Evolutionary conservation across 1,139 yeast species (phyloP).

Genomic region (Schizosaccharomyces versatilis): DNA sequence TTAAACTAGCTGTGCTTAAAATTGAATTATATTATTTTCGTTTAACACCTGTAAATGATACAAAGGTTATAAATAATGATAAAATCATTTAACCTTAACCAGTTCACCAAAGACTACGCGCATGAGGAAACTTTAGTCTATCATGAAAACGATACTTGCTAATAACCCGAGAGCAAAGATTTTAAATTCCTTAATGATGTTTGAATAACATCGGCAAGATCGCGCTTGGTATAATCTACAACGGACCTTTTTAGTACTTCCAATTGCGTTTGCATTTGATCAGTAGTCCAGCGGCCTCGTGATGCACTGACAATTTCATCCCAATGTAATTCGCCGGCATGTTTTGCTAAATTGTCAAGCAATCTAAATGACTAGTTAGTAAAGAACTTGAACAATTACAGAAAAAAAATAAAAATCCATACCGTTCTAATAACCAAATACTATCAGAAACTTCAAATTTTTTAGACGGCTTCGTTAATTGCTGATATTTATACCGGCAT

Average conservation of each 20-base stretch:
- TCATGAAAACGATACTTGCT: too few species aligned
- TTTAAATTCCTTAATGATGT: not conserved
- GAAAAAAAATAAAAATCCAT: too few species aligned
- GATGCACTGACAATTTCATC: not conserved
- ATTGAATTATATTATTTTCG: too few species aligned
- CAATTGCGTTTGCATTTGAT: not conserved
- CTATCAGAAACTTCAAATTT: not conserved
- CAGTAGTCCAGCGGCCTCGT: not conserved
- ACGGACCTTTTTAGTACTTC: not conserved
- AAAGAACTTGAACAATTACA: too few species aligned
- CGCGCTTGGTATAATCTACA: not conserved
- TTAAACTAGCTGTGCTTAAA: too few species aligned
- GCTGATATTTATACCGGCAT: constrained; percentile 54
- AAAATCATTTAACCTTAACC: too few species aligned
- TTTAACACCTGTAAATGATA: too few species aligned
- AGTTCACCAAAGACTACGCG: too few species aligned
- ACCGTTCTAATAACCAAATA: not conserved
- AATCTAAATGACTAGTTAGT: not conserved
- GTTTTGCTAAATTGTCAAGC: not conserved
- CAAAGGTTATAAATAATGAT: too few species aligned
- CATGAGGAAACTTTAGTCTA: too few species aligned
- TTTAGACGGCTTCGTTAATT: not conserved
- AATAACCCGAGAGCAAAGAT: too few species aligned
- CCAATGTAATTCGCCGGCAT: not conserved
- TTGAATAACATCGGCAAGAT: not conserved